Percentiles rank a stretch among this genome's conserved stretches.
Evolutionary conservation across 2,329 filamentous ascomycete genomes (phyloP).

Genomic region (Metarhizium brunneum): DNA sequence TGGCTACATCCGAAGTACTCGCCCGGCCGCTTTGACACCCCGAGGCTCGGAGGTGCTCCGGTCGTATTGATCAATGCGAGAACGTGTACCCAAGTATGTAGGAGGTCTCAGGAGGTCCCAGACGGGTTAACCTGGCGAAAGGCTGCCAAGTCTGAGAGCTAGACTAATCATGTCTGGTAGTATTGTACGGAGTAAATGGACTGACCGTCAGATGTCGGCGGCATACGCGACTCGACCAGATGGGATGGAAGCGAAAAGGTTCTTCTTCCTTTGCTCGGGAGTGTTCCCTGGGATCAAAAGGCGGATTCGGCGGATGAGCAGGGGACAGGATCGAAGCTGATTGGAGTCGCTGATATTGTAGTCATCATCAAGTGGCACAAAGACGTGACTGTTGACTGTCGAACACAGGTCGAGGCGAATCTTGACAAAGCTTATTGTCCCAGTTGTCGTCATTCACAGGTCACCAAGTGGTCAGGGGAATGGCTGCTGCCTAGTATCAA

Average conservation of each 20-base stretch:
- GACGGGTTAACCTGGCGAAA: not conserved
- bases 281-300: not conserved
- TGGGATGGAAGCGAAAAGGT: not conserved
- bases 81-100: not conserved
- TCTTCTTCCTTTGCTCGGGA: not conserved
- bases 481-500: not conserved
- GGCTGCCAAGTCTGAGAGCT: not conserved
- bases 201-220: not conserved
- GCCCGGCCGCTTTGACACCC: not conserved
- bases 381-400: not conserved
- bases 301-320: too few relatives aligned
- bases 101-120: not conserved
- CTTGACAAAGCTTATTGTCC: conserved; percentile 3
- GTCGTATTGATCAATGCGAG: not conserved
- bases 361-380: not conserved
- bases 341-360: not conserved
- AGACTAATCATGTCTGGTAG: not conserved
- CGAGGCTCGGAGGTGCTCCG: not conserved
- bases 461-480: not conserved
- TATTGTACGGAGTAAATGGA: not conserved
- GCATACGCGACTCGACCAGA: not conserved
- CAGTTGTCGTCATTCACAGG: conserved; percentile 3
- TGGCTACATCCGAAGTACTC: not conserved
- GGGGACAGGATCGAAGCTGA: not conserved
- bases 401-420: not conserved